These are phyloP conservation scores for Emergomyces orientalis DNA, from an alignment of 2,329 filamentous ascomycete genomes.

Conservation along the genomic window DNA sequence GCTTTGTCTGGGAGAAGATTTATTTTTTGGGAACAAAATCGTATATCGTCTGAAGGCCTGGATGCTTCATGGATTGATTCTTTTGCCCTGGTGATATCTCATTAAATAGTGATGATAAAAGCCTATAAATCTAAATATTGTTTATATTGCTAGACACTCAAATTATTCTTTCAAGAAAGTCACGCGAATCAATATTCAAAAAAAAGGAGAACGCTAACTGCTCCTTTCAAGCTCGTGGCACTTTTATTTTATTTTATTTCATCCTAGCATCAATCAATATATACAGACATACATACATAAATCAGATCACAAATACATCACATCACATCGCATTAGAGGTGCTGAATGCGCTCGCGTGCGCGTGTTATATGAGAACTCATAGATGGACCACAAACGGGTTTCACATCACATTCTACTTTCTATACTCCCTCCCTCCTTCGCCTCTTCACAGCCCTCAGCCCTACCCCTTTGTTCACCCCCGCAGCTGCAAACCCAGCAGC, in stretches of 20 bases:
- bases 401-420: not conserved
- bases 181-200: not conserved
- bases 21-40: not conserved
- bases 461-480: slow-evolving; percentile 11
- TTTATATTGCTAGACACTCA: not conserved
- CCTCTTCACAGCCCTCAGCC: not conserved
- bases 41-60: not conserved
- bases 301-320: not conserved
- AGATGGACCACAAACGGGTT: not conserved
- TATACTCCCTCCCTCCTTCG: not conserved
- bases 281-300: not conserved
- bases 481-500: slow-evolving; percentile 16
- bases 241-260: not conserved
- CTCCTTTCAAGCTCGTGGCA: not conserved
- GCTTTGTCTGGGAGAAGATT: not conserved
- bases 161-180: not conserved
- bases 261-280: not conserved
- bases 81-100: too few relatives aligned
- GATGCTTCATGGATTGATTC: not conserved
- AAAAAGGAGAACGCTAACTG: not conserved
- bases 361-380: not conserved
- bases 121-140: not conserved
- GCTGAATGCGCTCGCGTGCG: not conserved
- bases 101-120: too few relatives aligned
- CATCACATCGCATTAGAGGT: not conserved